Conservation (phyloP, 2,329 filamentous ascomycete species). For the Anthostomella pinea region DNA sequence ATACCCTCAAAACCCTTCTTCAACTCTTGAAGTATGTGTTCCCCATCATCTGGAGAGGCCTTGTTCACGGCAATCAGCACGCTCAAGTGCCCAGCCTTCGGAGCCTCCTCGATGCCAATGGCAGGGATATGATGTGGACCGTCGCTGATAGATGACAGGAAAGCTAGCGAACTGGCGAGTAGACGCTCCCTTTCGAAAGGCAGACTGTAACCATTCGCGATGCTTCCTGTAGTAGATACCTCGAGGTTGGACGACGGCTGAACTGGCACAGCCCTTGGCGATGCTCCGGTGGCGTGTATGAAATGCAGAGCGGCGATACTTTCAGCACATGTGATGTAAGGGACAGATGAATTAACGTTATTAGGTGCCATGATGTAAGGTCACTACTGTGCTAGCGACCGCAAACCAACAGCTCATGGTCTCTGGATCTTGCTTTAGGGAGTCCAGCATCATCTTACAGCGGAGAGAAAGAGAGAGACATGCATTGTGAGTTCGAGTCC, state of each 20-base stretch:
- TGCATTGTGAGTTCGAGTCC: no score
- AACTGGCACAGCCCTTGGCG: no score
- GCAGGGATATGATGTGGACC: constrained; percentile 33
- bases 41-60: constrained; percentile 11
- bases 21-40: constrained; percentile 16
- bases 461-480: no score
- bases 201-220: constrained; percentile 21
- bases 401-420: no score
- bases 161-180: constrained; percentile 31
- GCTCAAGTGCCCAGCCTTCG: constrained; percentile 15
- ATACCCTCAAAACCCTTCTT: constrained; percentile 13
- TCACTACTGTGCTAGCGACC: no score
- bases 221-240: constrained; percentile 3
- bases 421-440: no score
- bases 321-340: constrained; percentile 24
- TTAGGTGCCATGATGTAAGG: no score
- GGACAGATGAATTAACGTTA: no score
- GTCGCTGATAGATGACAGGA: constrained; percentile 31
- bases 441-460: no score
- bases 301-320: constrained; percentile 27
- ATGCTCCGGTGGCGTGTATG: no score
- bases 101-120: constrained; percentile 30
- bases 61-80: constrained; percentile 34
- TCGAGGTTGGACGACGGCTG: constrained; percentile 16
- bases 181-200: constrained; percentile 33